Evolutionary conservation across 169 alveolate genomes (phyloP).

Genomic region (Perkinsus chesapeaki): DNA sequence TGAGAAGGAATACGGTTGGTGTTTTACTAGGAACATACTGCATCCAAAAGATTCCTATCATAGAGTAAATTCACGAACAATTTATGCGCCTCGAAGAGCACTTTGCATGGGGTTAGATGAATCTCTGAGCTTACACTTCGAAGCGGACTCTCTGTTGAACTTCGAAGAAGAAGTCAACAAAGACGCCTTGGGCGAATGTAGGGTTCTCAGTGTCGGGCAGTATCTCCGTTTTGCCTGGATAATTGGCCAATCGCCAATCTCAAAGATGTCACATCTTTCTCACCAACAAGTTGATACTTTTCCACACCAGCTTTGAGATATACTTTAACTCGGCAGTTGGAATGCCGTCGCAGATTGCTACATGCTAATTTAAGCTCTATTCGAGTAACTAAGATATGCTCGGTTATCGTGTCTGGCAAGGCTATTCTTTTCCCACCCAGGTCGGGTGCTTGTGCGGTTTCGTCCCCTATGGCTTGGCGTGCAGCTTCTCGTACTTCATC

Average conservation of each 20-base stretch:
- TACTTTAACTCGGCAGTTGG: background rate
- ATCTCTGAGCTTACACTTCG: background rate
- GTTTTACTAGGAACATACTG: too few relatives aligned
- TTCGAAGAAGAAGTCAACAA: slow-evolving; percentile 6
- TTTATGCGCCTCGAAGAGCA: too few relatives aligned
- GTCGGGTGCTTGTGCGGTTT: background rate
- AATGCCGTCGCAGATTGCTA: background rate
- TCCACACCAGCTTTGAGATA: background rate
- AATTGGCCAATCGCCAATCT: background rate
- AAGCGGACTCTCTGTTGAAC: slow-evolving; percentile 6
- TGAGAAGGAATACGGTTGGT: too few relatives aligned
- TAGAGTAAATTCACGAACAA: too few relatives aligned
- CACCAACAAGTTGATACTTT: background rate
- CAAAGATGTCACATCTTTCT: background rate
- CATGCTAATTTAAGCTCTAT: background rate
- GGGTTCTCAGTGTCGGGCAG: background rate
- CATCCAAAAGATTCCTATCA: too few relatives aligned
- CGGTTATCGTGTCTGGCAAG: background rate
- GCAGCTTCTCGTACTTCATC: background rate
- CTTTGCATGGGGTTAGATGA: background rate
- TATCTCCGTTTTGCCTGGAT: background rate
- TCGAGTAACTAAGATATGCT: background rate
- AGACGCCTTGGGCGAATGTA: background rate
- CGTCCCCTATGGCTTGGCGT: background rate
- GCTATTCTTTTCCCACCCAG: background rate